A percentile compares a stretch with the other conserved stretches of the same genome.
phyloP scores from a whole-genome alignment of 2,329 filamentous ascomycete genomes.

The Sphaerostilbella broomeana region DNA sequence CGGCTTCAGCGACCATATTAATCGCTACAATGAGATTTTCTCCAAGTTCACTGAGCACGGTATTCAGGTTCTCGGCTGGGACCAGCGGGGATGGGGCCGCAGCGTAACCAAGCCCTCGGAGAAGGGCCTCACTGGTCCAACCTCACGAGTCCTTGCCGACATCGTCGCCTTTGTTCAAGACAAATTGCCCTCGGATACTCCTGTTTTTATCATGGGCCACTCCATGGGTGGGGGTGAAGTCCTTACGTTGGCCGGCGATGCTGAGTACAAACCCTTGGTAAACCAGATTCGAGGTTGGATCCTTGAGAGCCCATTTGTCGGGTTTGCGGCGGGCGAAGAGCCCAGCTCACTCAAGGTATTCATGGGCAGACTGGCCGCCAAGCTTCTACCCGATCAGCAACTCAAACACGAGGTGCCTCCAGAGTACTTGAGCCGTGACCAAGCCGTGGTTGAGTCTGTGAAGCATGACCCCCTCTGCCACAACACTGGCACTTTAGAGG shows the following conservation, averaged over 20 bases:
- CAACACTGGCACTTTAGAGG: constrained; percentile 79
- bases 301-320: constrained; percentile 72
- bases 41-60: constrained; percentile 59
- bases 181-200: constrained; percentile 47
- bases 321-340: constrained; percentile 57
- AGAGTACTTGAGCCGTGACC: constrained; percentile 60
- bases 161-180: constrained; percentile 67
- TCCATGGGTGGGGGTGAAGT: constrained; percentile 84
- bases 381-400: constrained; percentile 60
- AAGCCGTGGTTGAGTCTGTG: constrained; percentile 53
- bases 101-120: constrained; percentile 57
- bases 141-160: constrained; percentile 65
- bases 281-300: constrained; percentile 64
- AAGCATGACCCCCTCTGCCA: constrained; percentile 66
- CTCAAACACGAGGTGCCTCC: constrained; percentile 59
- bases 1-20: constrained; percentile 82
- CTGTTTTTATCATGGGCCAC: constrained; percentile 82
- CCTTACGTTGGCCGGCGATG: constrained; percentile 51
- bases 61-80: constrained; percentile 71
- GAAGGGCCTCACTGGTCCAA: constrained; percentile 67
- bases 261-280: constrained; percentile 47
- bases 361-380: constrained; percentile 60
- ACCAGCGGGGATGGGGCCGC: constrained; percentile 85
- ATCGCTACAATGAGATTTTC: constrained; percentile 71
- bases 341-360: constrained; percentile 59